Evolutionary conservation across 495 filamentous ascomycete species (phyloP).

Genomic region (Articulospora tetracladia): DNA sequence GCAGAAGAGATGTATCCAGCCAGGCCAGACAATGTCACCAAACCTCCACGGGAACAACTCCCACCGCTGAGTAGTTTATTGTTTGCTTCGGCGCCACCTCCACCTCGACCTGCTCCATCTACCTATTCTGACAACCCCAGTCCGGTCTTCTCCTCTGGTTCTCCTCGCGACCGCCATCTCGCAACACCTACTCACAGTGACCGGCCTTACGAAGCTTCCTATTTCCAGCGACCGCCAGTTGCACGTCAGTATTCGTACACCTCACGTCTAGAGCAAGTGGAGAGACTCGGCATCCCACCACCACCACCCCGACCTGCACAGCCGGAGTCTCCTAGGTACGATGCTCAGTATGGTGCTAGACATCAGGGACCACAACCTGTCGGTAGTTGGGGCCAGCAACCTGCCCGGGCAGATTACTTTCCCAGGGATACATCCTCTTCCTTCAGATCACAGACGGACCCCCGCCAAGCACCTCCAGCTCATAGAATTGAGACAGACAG

Average conservation of each 20-base stretch:
- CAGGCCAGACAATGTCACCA: conserved; percentile 14
- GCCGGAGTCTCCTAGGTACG: conserved; percentile 25
- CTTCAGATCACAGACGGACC: conserved; percentile 20
- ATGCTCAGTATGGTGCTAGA: conserved; percentile 15
- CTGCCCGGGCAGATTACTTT: conserved; percentile 19
- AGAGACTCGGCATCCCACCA: conserved; percentile 20
- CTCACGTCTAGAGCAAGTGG: conserved; percentile 28
- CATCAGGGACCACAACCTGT: conserved; percentile 8
- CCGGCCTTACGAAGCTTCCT: conserved; percentile 33
- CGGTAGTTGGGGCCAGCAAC: conserved; percentile 20
- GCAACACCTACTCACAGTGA: conserved; percentile 25
- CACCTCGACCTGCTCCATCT: conserved; percentile 33
- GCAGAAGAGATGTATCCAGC: conserved; percentile 24
- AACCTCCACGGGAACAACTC: conserved; percentile 41
- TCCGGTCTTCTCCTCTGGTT: conserved; percentile 31
- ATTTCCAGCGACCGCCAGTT: conserved; percentile 31
- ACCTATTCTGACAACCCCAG: conserved; percentile 40
- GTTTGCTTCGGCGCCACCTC: conserved; percentile 41
- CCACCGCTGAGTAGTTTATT: conserved; percentile 48
- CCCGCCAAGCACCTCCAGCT: conserved; percentile 1
- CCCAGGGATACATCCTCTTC: conserved; percentile 26
- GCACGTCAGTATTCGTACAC: conserved; percentile 22
- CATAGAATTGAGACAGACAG: conserved; percentile 21
- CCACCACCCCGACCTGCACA: conserved; percentile 13
- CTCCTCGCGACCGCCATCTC: conserved; percentile 39